Evolutionary conservation across 306 rosid species (phyloP).

Genomic region (Ammopiptanthus mongolicus): DNA sequence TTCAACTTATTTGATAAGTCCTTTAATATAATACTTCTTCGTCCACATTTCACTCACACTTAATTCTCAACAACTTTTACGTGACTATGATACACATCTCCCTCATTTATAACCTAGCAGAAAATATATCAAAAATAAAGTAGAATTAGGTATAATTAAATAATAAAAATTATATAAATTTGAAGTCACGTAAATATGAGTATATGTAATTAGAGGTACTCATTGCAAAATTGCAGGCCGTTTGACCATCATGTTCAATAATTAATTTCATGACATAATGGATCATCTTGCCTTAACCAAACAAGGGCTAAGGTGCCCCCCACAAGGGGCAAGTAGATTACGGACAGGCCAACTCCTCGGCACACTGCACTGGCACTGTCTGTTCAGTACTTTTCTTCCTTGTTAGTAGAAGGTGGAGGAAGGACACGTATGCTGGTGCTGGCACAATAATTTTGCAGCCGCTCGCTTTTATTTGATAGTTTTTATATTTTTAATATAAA

Average conservation of each 20-base stretch:
- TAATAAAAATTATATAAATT: too few relatives aligned
- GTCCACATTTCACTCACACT: too few relatives aligned
- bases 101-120: too few relatives aligned
- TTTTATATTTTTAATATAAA: background rate
- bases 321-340: slow-evolving; percentile 4
- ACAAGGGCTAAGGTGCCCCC: slow-evolving; percentile 12
- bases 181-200: too few relatives aligned
- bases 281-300: background rate
- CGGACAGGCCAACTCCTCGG: slow-evolving; percentile 13
- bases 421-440: background rate
- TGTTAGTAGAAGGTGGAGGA: background rate
- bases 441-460: background rate
- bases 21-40: too few relatives aligned
- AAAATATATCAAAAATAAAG: too few relatives aligned
- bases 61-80: too few relatives aligned
- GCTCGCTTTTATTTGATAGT: background rate
- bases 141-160: too few relatives aligned
- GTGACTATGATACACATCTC: too few relatives aligned
- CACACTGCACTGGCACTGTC: background rate
- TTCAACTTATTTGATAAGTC: too few relatives aligned
- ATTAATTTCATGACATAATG: slow-evolving; percentile 19
- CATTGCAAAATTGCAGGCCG: slow-evolving; percentile 2
- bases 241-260: slow-evolving; percentile 24
- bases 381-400: background rate
- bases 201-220: too few relatives aligned